These are phyloP conservation scores for Rhodotorula diobovata DNA, from an alignment of 768 basidiomycete species.

Conservation along the genomic window DNA sequence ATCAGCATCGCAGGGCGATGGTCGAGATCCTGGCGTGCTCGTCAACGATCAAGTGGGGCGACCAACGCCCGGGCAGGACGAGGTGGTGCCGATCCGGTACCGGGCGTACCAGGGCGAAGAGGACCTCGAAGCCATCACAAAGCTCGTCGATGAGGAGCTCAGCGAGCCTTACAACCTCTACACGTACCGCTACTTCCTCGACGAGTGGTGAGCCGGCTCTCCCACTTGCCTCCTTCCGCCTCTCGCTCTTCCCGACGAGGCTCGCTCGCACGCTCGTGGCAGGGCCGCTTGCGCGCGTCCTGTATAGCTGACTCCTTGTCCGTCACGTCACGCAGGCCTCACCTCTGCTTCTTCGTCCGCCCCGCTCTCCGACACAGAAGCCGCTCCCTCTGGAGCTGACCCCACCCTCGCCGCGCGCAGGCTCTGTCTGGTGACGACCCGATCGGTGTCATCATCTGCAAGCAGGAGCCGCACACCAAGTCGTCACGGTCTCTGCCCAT, in stretches of 20 bases:
- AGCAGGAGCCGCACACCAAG: conserved; percentile 74
- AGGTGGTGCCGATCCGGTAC: conserved; percentile 58
- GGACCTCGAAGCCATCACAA: conserved; percentile 68
- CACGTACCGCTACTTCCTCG: conserved; percentile 93
- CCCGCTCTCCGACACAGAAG: background rate
- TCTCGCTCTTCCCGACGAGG: no score
- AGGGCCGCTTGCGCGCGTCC: background rate
- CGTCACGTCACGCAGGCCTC: conserved; percentile 61
- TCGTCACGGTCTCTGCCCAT: conserved; percentile 39
- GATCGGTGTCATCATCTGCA: conserved; percentile 92
- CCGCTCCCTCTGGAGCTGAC: background rate
- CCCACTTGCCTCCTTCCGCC: background rate
- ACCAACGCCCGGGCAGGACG: no score
- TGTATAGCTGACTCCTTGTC: background rate
- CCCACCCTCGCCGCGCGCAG: background rate
- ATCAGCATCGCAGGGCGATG: background rate
- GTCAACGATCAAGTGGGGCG: no score
- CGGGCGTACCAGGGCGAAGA: conserved; percentile 69
- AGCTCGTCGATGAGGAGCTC: conserved; percentile 81
- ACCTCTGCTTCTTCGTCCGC: conserved; percentile 56
- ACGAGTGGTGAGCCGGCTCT: conserved; percentile 87
- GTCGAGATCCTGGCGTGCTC: no score
- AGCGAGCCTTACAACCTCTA: conserved; percentile 95
- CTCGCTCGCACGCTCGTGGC: no score
- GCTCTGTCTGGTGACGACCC: conserved; percentile 32